Evolutionary conservation across 352 stramenopile genomes (phyloP).

Genomic region (Achlya hypogyna): DNA sequence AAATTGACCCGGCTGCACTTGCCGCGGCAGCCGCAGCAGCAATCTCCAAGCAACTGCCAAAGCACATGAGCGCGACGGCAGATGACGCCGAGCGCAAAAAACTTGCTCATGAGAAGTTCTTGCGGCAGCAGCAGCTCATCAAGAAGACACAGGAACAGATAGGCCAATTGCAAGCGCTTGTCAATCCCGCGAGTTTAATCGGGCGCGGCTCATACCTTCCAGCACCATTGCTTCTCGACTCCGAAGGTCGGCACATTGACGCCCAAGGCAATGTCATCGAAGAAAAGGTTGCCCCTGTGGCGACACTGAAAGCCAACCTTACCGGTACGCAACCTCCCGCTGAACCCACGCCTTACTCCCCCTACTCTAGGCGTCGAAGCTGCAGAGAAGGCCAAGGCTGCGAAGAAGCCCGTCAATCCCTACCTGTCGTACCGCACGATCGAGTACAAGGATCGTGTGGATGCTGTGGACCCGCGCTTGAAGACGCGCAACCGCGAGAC

Average conservation of each 20-base stretch:
- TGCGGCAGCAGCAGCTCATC: slow-evolving; percentile 64
- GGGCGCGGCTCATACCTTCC: slow-evolving; percentile 67
- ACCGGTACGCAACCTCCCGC: not conserved
- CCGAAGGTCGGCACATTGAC: slow-evolving; percentile 70
- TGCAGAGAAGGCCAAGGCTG: slow-evolving; percentile 12
- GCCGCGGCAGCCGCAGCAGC: slow-evolving; percentile 63
- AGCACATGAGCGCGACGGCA: not conserved
- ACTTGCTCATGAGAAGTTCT: slow-evolving; percentile 44
- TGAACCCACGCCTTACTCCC: not conserved
- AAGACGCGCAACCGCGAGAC: slow-evolving; percentile 70
- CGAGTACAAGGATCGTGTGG: slow-evolving; percentile 61
- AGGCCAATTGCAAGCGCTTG: slow-evolving; percentile 56
- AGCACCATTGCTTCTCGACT: slow-evolving; percentile 64
- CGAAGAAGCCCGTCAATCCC: slow-evolving; percentile 44
- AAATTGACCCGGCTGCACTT: slow-evolving; percentile 42
- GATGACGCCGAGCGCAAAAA: slow-evolving; percentile 32
- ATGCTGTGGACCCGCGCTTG: slow-evolving; percentile 60
- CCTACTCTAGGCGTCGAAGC: not conserved
- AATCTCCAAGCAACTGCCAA: slow-evolving; percentile 35
- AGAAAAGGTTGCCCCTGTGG: slow-evolving; percentile 30
- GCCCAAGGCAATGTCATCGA: slow-evolving; percentile 59
- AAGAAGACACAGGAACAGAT: slow-evolving; percentile 83
- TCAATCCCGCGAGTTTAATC: not conserved
- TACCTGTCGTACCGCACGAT: slow-evolving; percentile 71
- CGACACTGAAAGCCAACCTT: slow-evolving; percentile 52